Evolutionary conservation across 2,329 filamentous ascomycete genomes (phyloP), one percentile per base, ranked within the genome.

Genomic region (Xylaria arbuscula): DNA sequence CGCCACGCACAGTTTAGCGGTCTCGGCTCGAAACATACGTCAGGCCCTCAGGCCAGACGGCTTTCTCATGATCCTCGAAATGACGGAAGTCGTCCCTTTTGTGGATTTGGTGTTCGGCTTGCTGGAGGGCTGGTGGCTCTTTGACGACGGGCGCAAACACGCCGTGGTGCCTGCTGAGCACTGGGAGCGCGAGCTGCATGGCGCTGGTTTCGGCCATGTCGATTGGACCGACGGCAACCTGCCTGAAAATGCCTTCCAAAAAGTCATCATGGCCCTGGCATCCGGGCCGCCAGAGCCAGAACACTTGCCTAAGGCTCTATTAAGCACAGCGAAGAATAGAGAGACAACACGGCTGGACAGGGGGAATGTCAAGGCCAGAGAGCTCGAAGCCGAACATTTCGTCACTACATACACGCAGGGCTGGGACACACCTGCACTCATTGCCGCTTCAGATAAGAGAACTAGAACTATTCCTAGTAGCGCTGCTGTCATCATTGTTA

Each of bases 91-190:
- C 1, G 7, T 79, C 9, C 71, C 69, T 51, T 81, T 73, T 73
- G 71, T 79, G 7, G 79, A 82, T 45, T 63, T 81, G 24, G 72
- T 79, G 15, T 81, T 79, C 40, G 81, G 80, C 0, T 66, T 80
- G 1, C 70, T 82, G 3, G 77, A 81, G 22, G 80, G 80, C 2
- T 82, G 80, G 80, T 82, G 80, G 80, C 65, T 77, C 32, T 80
- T 79, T 34, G 72, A 76, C 5, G 79, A 81, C 54, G 78, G 76
- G 1, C 72, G 76, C 1, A 62, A 65, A 13, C 74, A 79, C 64
- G 74, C 72, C 13, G 9, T 78, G 13, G 64, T 69, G 4, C 19
- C 67, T 11, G 69, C 69, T 10, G 19, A 47, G 13, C n/a, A 24
- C 2, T 80, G 79, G 79, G 48, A 73, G 32, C 22, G 57, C 15